Base-by-base conservation (phyloP, 1,284 basidiomycete species). In the Cystobasidiaceae sp. region DNA sequence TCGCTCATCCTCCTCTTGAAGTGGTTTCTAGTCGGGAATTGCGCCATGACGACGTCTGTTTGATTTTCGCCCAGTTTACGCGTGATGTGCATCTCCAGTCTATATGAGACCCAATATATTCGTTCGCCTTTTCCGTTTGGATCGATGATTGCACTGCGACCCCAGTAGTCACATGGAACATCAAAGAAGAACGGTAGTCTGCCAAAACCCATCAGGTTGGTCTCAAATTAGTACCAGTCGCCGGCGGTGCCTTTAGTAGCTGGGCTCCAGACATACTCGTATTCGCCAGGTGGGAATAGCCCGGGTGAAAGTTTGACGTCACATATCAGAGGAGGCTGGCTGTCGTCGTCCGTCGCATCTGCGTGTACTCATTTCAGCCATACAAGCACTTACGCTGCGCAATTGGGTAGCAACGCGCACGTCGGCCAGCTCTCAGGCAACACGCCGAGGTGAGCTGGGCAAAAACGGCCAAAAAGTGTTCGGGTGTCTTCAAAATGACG, bases 111-210 rank as follows among this genome's bases (percentile, higher is more conserved):
- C 9, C 54, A 37, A 19, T 43, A 56, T 23, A 43, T 28, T 9
- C 54, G 37, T 21, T 56, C 54, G 41, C 45, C 39, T 15, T 56
- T 41, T 28, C 54, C 54, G 15, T 56, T 41, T 1, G 54, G 54
- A 21, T 56, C 54, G n/a, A 56, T 56, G 21, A 56, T 44, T 13
- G 54, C 54, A 30, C 39, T 43, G 28, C 54, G 32, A 13, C 54
- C 54, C 58, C 58, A 62, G 25, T 49, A 49, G 50, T 62, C 60
- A 43, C 60, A 62, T 2, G 60, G 60, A 3, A 62, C 39, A 25
- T 62, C 60, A 17, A 62, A 62, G 28, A 41, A 19, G 30, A 62
- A 62, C 2, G 60, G 60, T 2, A 62, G 30, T 15, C 60, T 62
- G 25, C 19, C n/a, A n/a, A n/a, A n/a, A n/a, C n/a, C n/a, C n/a